Base-by-base conservation (phyloP, 2,329 filamentous ascomycete species). In the Sporothrix sp. region DNA sequence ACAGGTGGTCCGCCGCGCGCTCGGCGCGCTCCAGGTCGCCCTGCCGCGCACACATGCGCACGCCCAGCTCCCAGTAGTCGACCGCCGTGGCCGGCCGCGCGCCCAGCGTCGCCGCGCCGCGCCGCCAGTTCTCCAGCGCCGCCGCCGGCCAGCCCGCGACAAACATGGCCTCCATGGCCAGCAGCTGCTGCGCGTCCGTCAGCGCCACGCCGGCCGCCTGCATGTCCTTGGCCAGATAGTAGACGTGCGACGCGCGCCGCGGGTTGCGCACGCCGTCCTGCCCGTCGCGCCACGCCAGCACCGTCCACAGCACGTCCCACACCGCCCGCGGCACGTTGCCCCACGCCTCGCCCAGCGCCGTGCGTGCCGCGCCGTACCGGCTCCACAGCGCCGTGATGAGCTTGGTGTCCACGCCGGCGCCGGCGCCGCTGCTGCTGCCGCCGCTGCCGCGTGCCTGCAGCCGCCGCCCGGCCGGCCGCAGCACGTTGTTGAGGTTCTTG, bases 161-260 rank as follows among this genome's bases (percentile, higher is more conserved):
- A 56, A 85, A 82, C 36, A 85, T 69, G 51, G 83, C 79, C 60
- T 87, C 81, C 28, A 89, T 79, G 28, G 81, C 81, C 25, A 83
- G 67, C 16, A 89, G 66, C 56, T 80, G 78, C 58, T 86, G 82
- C 2, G 70, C 63, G 4, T 73, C 71, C 11, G 66, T 71, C 48
- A 89, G 66, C 1, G 69, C 57, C 44, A 78, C 69, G 7, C 77
- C 79, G 16, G 76, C 74, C 5, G 74, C 71, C 50, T 72, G 70
- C 71, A 87, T 83, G 60, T 89, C 85, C 58, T 80, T 74, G 5
- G 78, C 73, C 3, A 91, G 70, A 28, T 71, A 66, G 52, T 76
- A 76, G 27, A 87, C 65, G 59, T 84, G 82, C 6, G 72, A 66
- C 61, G 84, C 73, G 27, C 80, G 76, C 56, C 79, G 70, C 39